Percentiles rank a stretch among this genome's conserved stretches.
phyloP scores from a whole-genome alignment of 106 monocot species.

The Dendrobium chrysotoxum region DNA sequence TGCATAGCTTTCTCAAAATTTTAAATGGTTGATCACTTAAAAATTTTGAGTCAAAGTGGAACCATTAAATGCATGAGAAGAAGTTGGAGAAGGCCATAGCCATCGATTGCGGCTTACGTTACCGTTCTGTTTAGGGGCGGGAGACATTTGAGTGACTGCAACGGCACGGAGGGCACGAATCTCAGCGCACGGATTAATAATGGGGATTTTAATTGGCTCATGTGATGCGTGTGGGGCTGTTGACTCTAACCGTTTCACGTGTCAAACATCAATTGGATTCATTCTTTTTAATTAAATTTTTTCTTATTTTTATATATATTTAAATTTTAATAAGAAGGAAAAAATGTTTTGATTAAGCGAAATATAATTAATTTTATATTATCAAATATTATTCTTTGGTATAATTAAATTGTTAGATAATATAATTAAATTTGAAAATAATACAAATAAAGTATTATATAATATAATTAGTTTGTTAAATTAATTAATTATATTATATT shows the following conservation, averaged over 20 bases:
- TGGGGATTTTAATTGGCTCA: background rate
- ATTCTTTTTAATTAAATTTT: background rate
- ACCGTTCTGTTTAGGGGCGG: slow-evolving; percentile 1
- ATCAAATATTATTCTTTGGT: too few relatives aligned
- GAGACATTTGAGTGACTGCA: slow-evolving; percentile 19
- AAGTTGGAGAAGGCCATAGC: background rate
- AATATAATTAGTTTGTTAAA: too few relatives aligned
- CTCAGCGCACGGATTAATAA: background rate
- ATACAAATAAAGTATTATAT: too few relatives aligned
- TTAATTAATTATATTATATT: too few relatives aligned
- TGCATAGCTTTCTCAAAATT: too few relatives aligned
- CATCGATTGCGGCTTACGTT: slow-evolving; percentile 9
- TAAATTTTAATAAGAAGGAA: too few relatives aligned
- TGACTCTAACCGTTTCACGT: background rate
- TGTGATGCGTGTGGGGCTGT: background rate
- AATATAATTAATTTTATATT: background rate
- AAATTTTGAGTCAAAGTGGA: too few relatives aligned
- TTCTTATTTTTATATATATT: background rate
- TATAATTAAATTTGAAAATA: too few relatives aligned
- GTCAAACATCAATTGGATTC: background rate
- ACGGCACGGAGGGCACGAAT: slow-evolving; percentile 34
- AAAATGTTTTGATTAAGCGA: too few relatives aligned
- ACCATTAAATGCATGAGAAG: background rate
- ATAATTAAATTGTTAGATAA: too few relatives aligned
- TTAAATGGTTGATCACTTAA: too few relatives aligned